These are phyloP conservation scores for Metschnikowia kofuensis DNA, from an alignment of 805 yeast species.

Conservation along the genomic window DNA sequence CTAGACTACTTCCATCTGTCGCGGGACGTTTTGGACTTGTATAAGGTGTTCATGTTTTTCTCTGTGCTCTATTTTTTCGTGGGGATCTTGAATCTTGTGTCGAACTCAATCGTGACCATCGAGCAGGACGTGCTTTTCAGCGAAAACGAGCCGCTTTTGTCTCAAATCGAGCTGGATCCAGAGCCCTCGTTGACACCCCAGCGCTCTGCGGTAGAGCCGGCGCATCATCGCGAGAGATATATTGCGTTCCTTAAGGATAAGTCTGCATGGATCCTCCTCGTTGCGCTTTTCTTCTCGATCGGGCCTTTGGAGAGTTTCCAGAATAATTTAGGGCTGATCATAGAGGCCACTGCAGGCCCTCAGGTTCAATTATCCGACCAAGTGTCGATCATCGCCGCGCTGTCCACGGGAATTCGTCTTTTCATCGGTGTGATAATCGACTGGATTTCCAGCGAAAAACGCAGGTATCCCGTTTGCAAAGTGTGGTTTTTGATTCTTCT, in stretches of 20 bases:
- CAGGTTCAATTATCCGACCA: constrained; percentile 36
- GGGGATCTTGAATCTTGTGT: constrained; percentile 59
- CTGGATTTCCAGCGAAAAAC: constrained; percentile 35
- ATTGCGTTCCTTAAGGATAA: constrained; percentile 46
- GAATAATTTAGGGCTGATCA: constrained; percentile 76
- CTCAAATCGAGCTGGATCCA: constrained; percentile 7
- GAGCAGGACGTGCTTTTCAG: constrained; percentile 47
- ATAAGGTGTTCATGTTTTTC: constrained; percentile 51
- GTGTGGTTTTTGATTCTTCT: constrained; percentile 31
- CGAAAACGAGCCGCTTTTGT: constrained; percentile 18
- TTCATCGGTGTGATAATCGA: constrained; percentile 69
- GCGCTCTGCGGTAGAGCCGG: constrained; percentile 36
- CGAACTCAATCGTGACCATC: constrained; percentile 63
- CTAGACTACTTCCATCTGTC: constrained; percentile 35
- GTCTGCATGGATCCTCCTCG: constrained; percentile 60
- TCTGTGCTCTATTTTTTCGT: constrained; percentile 51
- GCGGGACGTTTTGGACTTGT: constrained; percentile 41
- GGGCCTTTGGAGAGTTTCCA: constrained; percentile 88
- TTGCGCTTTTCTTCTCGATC: constrained; percentile 60
- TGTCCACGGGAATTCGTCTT: constrained; percentile 71
- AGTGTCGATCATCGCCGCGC: constrained; percentile 59
- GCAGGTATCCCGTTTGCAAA: constrained; percentile 29
- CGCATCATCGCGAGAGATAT: constrained; percentile 33
- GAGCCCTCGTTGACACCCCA: constrained; percentile 28
- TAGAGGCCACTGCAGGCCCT: constrained; percentile 36